Evolutionary conservation across 768 basidiomycete species (phyloP), one percentile per base, ranked within the genome.

Genomic region (Serendipita sp.): DNA sequence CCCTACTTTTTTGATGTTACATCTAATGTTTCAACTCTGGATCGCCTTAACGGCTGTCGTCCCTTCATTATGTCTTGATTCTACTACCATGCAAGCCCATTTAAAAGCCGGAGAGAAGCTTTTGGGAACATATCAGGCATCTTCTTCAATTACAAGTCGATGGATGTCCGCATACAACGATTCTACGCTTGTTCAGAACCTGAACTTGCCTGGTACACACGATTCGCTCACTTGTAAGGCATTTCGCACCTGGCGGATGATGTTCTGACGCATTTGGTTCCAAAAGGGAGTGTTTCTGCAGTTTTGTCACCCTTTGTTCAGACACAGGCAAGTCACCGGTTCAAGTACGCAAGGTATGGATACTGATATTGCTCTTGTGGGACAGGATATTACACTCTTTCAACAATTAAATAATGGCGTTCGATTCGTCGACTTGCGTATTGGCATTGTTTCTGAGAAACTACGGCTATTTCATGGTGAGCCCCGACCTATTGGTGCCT

Each of bases 181-280:
- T 67, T 73, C 68, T 45, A 80, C 77, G 0, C 71, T 70, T 64
- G 69, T 81, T 0, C 77, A 78, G 7, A 75, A 77, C 45, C 78
- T 81, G 77, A 81, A 80, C 67, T 67, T 82, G n/a, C 80, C 80
- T 10, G 80, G 80, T 34, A 79, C 78, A 2, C 80, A 82, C 66
- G 80, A 82, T 70, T 73, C 79, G 0, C 72, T 77, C 1, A 80
- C 80, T 10, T 69, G 70, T 69, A 54, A 35, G 68, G 58, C 56
- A 5, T 3, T 41, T 13, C 13, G 5, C 41, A 7, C 41, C 7
- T 41, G 4, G 8, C 16, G 13, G 24, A 4, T 58, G n/a, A 63
- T 53, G 2, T 37, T 67, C 63, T 66, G 67, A 68, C 67, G 45
- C 64, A 64, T 67, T 46, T 66, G 34, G 66, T 63, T 18, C 62